Evolutionary conservation across 768 basidiomycete genomes (phyloP), one percentile per base, ranked within the genome.

Genomic region (Suillus americanus): DNA sequence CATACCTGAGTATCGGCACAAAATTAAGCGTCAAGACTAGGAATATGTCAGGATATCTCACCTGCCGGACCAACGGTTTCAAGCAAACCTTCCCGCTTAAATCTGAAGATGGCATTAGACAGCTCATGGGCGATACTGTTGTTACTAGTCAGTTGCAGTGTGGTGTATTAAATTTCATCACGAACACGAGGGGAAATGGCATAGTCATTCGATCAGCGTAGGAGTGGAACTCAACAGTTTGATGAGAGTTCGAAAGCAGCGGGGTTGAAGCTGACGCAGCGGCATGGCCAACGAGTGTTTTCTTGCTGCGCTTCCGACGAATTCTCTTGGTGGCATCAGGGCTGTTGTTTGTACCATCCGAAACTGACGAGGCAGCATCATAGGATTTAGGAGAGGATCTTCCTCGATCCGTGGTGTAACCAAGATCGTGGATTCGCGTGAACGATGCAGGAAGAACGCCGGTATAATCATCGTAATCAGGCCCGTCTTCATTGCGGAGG

Each of bases 51-150:
- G 35, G 12, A 48, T 43, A 14, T 71, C 78, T 73, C 73, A 86
- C 93, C 89, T 35, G 95, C 94, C 14, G 94, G 94, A 40, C 96
- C 96, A 65, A 96, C 89, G 20, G 89, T 89, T 75, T 97, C 96
- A 60, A 98, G 76, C 63, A 89, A 89, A 1, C 94, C 94, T 68
- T 92, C 89, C 43, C 89, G 81, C 72, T 89, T 87, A 76, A 92
- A 95, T 61, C 78, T 78, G 75, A 92, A 95, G 51, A 96, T 74
- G 35, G 82, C 75, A 53, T 86, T 79, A 23, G 85, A 82, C 41
- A 97, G 80, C 73, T 96, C 93, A 75, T 95, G 91, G 3, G 90
- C 90, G 66, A 97, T 89, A 33, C 92, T 92, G 70, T 13, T 65
- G 18, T 40, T 25, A 55, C 6, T 56, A 25, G 37, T 66, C 35